Percentiles rank a stretch among this genome's conserved stretches.
These are phyloP conservation scores for Tolypocladium sp. DNA, from an alignment of 2,329 filamentous ascomycete genomes.

Conservation along the genomic window DNA sequence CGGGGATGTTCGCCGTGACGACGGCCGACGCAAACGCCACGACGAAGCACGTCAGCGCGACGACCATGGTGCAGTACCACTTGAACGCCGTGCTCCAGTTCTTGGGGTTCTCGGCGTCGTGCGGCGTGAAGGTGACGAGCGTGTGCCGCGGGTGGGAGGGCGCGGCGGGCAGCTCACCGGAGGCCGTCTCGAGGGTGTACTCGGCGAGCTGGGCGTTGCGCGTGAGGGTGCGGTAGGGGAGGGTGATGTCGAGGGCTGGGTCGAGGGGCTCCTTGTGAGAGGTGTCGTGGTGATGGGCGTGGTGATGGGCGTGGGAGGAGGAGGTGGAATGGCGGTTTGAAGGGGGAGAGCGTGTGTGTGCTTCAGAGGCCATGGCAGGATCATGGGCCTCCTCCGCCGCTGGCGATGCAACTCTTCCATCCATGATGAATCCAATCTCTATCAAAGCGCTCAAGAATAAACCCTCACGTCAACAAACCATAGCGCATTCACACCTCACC, in stretches of 20 bases:
- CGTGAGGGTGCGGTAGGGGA: constrained; percentile 57
- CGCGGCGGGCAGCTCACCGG: constrained; percentile 48
- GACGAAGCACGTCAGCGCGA: constrained; percentile 67
- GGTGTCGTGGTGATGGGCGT: not conserved
- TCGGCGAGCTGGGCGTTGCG: constrained; percentile 54
- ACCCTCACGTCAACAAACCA: not conserved
- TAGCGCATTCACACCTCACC: not conserved
- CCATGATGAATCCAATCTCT: not conserved
- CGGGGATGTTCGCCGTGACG: constrained; percentile 66
- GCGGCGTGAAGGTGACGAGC: constrained; percentile 55
- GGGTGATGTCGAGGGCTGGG: constrained; percentile 39
- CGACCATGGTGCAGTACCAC: constrained; percentile 81
- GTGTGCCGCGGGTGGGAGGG: constrained; percentile 15
- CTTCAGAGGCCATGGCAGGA: not conserved
- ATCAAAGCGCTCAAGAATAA: not conserved
- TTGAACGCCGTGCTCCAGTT: constrained; percentile 74
- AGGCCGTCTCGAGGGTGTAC: constrained; percentile 52
- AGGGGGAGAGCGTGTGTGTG: not conserved
- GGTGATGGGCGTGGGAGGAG: not conserved
- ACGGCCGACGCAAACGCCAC: constrained; percentile 65
- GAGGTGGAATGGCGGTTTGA: not conserved
- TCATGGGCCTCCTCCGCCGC: not conserved
- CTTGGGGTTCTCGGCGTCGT: constrained; percentile 73
- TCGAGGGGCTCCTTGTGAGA: constrained; percentile 26
- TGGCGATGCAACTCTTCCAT: not conserved